Conservation (phyloP, 2,329 filamentous ascomycete genomes). For the Tolypocladium pustulatum region DNA sequence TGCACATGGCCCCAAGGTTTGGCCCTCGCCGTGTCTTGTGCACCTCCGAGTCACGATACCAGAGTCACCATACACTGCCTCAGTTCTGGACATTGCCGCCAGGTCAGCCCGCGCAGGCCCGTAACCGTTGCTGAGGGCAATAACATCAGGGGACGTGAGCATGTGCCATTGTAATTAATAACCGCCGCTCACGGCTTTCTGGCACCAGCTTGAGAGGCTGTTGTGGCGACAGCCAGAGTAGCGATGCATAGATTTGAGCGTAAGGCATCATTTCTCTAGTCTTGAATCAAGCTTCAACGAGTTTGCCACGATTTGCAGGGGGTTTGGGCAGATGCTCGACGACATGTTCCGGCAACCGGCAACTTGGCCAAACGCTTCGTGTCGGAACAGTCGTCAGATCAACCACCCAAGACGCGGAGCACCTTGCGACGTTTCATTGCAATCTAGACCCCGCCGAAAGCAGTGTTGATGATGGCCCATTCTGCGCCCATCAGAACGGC, state of each 20-base stretch:
- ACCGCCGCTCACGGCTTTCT: background rate
- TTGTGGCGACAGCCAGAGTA: background rate
- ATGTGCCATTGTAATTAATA: too few relatives aligned
- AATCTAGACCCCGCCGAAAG: background rate
- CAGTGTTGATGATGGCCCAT: background rate
- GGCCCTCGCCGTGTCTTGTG: conserved; percentile 3
- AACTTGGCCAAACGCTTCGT: background rate
- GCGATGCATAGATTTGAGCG: background rate
- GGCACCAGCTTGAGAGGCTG: background rate
- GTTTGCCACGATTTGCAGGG: background rate
- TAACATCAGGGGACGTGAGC: background rate
- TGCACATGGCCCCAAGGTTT: conserved; percentile 17
- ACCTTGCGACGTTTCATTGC: background rate
- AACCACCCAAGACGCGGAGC: background rate
- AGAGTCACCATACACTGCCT: background rate
- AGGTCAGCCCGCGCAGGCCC: background rate
- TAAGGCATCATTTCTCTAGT: too few relatives aligned
- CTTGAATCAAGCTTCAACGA: background rate
- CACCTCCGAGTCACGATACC: too few relatives aligned
- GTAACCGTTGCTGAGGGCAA: background rate
- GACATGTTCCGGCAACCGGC: background rate
- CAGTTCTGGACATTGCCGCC: background rate
- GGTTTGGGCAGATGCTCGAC: background rate
- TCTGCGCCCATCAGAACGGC: background rate
- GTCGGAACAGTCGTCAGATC: background rate